A percentile compares a stretch with the other conserved stretches of the same genome.
phyloP scores from a whole-genome alignment of 2,329 filamentous ascomycete species.

The Beauveria asiatica region DNA sequence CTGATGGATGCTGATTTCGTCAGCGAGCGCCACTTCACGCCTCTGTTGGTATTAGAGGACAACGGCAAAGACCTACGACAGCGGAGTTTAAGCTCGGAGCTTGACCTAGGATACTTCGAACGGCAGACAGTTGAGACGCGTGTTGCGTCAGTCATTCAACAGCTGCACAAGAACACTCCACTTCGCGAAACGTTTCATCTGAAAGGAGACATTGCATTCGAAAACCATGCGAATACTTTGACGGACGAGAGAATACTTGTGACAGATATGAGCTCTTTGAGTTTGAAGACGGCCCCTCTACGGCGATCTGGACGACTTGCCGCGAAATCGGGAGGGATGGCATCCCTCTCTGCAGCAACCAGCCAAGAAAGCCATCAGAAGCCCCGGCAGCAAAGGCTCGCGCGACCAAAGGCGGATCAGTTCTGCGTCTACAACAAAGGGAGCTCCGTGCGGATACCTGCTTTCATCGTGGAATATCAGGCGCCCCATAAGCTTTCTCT shows the following conservation, averaged over 20 bases:
- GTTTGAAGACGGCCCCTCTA: not conserved
- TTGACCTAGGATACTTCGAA: not conserved
- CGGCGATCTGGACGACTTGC: not conserved
- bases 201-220: not conserved
- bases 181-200: not conserved
- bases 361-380: not conserved
- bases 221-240: not conserved
- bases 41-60: too few relatives aligned
- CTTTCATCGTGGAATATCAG: not conserved
- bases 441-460: not conserved
- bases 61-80: too few relatives aligned
- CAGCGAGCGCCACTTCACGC: too few relatives aligned
- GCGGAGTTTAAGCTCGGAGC: too few relatives aligned
- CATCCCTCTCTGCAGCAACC: too few relatives aligned
- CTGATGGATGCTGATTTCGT: not conserved
- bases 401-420: not conserved
- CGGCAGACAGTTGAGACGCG: not conserved
- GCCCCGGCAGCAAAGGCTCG: too few relatives aligned
- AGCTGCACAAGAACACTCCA: not conserved
- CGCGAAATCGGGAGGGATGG: not conserved
- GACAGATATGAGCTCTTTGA: not conserved
- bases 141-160: not conserved
- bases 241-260: not conserved
- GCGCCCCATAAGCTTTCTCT: not conserved
- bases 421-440: slow-evolving; percentile 1